phyloP scores from a whole-genome alignment of 495 filamentous ascomycete genomes.

The Sphaerosporella brunnea region DNA sequence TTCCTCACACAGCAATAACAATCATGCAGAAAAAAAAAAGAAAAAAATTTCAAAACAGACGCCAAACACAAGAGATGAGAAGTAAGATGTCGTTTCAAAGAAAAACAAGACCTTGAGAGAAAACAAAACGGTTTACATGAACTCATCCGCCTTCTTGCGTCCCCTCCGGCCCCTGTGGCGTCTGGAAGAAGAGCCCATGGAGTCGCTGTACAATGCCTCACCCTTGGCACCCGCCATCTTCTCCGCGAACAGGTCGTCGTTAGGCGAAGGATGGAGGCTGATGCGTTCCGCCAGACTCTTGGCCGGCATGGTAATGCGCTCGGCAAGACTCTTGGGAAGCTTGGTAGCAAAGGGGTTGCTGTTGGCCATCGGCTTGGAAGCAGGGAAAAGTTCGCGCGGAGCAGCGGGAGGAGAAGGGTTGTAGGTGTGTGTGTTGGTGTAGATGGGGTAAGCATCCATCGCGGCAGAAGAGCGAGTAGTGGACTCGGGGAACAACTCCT shows the following conservation, averaged over 20 bases:
- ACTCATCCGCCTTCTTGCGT: conserved; percentile 9
- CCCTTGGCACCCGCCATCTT: conserved; percentile 21
- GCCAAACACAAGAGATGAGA: too few relatives aligned
- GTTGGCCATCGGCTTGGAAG: conserved; percentile 19
- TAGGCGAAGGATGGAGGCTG: conserved; percentile 1
- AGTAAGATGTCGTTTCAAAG: too few relatives aligned
- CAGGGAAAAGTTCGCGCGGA: conserved; percentile 20
- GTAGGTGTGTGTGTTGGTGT: neutral
- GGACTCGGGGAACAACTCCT: neutral
- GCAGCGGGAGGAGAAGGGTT: too few relatives aligned
- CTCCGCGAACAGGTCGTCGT: conserved; percentile 22
- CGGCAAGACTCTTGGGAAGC: conserved; percentile 6
- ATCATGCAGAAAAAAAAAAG: too few relatives aligned
- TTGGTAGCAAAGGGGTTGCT: conserved; percentile 3
- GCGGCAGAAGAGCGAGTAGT: neutral
- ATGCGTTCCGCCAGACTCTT: conserved; percentile 14
- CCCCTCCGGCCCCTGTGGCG: conserved; percentile 22
- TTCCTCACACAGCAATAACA: too few relatives aligned
- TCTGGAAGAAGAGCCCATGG: too few relatives aligned
- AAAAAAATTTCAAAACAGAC: too few relatives aligned
- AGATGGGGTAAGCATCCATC: neutral
- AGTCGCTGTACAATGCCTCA: conserved; percentile 15
- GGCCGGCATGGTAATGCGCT: conserved; percentile 17
- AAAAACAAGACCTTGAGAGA: too few relatives aligned
- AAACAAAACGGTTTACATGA: neutral